phyloP scores from a whole-genome alignment of 2,329 filamentous ascomycete species.

The Trichophyton simii region DNA sequence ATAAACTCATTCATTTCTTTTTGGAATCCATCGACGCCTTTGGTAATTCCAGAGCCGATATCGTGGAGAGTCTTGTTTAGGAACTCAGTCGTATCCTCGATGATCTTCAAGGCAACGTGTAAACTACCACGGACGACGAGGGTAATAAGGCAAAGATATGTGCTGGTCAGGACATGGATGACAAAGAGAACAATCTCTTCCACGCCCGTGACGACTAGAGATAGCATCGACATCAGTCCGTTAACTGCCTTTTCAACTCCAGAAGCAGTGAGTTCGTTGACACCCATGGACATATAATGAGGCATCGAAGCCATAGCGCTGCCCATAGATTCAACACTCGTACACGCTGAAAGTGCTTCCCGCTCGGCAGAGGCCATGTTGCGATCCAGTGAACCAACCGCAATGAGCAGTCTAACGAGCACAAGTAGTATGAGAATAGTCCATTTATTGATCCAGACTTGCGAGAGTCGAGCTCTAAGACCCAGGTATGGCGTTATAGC shows the following conservation, averaged over 20 bases:
- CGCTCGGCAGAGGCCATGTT: slow-evolving; percentile 63
- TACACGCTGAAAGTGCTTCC: slow-evolving; percentile 80
- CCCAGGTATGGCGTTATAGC: slow-evolving; percentile 83
- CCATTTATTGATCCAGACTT: slow-evolving; percentile 97
- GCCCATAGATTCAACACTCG: slow-evolving; percentile 80
- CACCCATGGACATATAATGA: slow-evolving; percentile 77
- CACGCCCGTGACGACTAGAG: slow-evolving; percentile 67
- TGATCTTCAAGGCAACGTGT: slow-evolving; percentile 51
- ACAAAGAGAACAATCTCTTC: slow-evolving; percentile 82
- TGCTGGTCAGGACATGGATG: slow-evolving; percentile 81
- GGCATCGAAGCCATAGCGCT: slow-evolving; percentile 98
- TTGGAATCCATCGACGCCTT: slow-evolving; percentile 38
- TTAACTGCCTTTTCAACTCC: slow-evolving; percentile 70
- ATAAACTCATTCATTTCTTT: slow-evolving; percentile 42
- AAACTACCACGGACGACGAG: slow-evolving; percentile 69
- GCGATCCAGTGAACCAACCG: slow-evolving; percentile 58
- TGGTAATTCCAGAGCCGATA: slow-evolving; percentile 36
- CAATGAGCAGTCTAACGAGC: slow-evolving; percentile 65
- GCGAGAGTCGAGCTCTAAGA: slow-evolving; percentile 75
- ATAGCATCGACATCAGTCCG: slow-evolving; percentile 65
- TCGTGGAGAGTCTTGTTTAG: slow-evolving; percentile 44
- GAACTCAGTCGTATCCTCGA: slow-evolving; percentile 47
- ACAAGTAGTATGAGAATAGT: slow-evolving; percentile 80
- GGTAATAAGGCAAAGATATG: slow-evolving; percentile 80
- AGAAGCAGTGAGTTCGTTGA: slow-evolving; percentile 72